Evolutionary conservation across 1,284 basidiomycete genomes (phyloP).

Genomic region (Phellinidium pouzarii): DNA sequence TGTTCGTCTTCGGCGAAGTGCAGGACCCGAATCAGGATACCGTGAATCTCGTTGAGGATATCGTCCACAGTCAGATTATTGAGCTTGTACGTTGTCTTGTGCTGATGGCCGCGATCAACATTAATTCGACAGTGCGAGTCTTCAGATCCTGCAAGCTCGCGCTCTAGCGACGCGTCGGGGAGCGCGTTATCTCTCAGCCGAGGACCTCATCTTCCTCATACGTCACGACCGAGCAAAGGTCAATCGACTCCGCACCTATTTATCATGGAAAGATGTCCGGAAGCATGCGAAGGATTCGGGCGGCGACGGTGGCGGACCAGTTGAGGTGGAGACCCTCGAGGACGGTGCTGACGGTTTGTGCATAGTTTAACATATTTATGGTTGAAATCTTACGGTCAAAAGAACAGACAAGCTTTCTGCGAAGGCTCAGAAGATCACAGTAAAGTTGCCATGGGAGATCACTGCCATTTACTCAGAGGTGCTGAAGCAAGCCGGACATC

Average conservation of each 20-base stretch:
- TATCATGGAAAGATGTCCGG: constrained; percentile 98
- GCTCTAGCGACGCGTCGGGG: constrained; percentile 76
- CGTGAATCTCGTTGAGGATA: constrained; percentile 90
- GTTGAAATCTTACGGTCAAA: not conserved
- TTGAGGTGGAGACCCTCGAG: constrained; percentile 73
- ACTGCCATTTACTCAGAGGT: constrained; percentile 87
- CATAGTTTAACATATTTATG: not conserved
- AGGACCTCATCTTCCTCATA: constrained; percentile 96
- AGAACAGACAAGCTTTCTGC: constrained; percentile 66
- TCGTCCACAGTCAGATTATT: constrained; percentile 88
- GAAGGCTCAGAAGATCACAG: constrained; percentile 89
- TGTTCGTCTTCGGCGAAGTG: constrained; percentile 96
- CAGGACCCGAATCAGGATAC: constrained; percentile 86
- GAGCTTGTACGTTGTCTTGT: constrained; percentile 65
- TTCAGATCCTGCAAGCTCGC: constrained; percentile 85
- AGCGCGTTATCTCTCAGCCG: constrained; percentile 81
- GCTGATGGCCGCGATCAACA: not conserved
- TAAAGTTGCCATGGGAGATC: constrained; percentile 96
- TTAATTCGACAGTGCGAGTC: not conserved
- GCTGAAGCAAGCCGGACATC: constrained; percentile 59
- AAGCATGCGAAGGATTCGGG: constrained; percentile 91
- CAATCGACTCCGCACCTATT: constrained; percentile 86
- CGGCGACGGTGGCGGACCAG: constrained; percentile 69
- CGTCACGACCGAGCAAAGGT: constrained; percentile 93
- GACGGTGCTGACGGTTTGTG: constrained; percentile 67